phyloP scores from a whole-genome alignment of 2,329 filamentous ascomycete species.

The Metarhizium sp. region DNA sequence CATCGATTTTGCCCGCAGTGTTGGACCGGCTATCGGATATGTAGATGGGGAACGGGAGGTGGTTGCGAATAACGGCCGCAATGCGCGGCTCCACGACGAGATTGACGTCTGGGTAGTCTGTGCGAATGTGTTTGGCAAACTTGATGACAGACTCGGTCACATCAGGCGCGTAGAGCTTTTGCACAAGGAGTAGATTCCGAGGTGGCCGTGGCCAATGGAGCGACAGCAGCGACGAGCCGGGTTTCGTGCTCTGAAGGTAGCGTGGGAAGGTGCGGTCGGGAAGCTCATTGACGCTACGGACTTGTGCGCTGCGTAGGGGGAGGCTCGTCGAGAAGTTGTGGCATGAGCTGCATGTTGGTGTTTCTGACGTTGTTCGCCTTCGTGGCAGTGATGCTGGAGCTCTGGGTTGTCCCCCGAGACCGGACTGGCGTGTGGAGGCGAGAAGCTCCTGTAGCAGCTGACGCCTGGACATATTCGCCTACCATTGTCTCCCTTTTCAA shows the following conservation, averaged over 20 bases:
- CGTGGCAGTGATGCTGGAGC: background rate
- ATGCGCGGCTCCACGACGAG: conserved; percentile 75
- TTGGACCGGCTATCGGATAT: conserved; percentile 37
- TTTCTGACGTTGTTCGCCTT: background rate
- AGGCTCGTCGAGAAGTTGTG: conserved; percentile 41
- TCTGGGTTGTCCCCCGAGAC: background rate
- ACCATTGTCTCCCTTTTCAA: background rate
- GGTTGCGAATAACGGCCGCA: conserved; percentile 60
- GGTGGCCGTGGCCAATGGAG: conserved; percentile 46
- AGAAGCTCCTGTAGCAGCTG: conserved; percentile 3
- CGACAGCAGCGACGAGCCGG: conserved; percentile 43
- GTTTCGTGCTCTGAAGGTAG: conserved; percentile 30
- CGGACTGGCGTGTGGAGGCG: background rate
- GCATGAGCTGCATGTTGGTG: background rate
- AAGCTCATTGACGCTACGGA: conserved; percentile 23
- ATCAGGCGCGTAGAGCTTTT: conserved; percentile 46
- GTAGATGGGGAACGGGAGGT: conserved; percentile 67
- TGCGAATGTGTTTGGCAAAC: conserved; percentile 62
- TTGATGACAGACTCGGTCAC: conserved; percentile 43
- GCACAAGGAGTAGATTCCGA: conserved; percentile 47
- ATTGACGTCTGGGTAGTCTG: conserved; percentile 71
- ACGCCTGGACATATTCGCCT: conserved; percentile 12
- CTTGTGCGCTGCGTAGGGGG: conserved; percentile 21
- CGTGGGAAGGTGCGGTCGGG: conserved; percentile 25
- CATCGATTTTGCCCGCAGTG: conserved; percentile 73